Base-by-base conservation (phyloP, 2,329 filamentous ascomycete genomes). In the Talaromyces pinophilus region DNA sequence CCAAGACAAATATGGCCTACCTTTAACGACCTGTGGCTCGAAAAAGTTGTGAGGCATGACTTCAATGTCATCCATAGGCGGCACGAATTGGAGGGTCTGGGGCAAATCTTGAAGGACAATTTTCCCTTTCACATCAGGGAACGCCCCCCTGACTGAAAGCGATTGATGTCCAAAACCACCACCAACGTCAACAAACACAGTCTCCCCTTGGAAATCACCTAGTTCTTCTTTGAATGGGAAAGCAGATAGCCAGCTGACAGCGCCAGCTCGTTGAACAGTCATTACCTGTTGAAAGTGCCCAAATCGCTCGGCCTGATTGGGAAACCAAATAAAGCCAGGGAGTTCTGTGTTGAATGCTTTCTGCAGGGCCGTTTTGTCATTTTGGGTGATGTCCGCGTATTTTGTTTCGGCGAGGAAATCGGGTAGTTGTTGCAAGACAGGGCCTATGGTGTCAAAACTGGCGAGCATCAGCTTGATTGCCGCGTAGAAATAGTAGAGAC, bases 1-100 rank as follows among this genome's bases (percentile, higher is more conserved):
- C 35, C 11, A 38, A 42, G 10, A 35, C 8, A 11, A 38, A 38
- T 38, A 38, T 38, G 11, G 11, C 35, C 4, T 38, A 44, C 63
- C 63, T 60, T 68, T 59, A 1, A 68, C 35, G 15, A 67, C 52
- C 38, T 70, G 69, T 10, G 63, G 68, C 10, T 42, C 19, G 40
- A 63, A 70, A 48, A 63, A 68, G 30, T 70, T 38, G 50, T 70
- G 50, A n/a, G 28, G 19, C 19, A 38, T 59, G 10, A 22, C 48
- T 54, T 68, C 65, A 52, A 68, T 42, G 3, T 28, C 60, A 42
- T 57, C 38, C 15, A 46, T 48, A 19, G 59, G 11, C 3, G 59
- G 22, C 15, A 22, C 50, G 5, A 38, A 17, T 7, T 6, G 2
- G 11, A 52, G 13, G 15, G 60, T 44, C 17, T 40, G 19, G 17